Evolutionary conservation across 495 filamentous ascomycete species (phyloP).

Genomic region (Penicilliopsis zonata): DNA sequence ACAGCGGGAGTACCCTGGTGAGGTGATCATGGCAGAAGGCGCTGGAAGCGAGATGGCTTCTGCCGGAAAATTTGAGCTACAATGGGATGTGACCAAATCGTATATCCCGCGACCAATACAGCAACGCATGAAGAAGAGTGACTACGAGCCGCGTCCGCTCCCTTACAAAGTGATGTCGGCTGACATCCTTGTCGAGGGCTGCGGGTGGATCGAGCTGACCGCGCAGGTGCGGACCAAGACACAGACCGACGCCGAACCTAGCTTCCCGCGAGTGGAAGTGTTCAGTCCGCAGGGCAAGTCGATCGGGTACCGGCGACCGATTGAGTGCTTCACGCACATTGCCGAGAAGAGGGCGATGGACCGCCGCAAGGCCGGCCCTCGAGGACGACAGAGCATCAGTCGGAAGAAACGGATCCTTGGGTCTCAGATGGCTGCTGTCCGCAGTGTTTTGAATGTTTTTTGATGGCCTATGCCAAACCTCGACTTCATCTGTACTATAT

Average conservation of each 20-base stretch:
- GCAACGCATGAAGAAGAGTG: conserved; percentile 21
- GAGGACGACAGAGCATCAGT: conserved; percentile 15
- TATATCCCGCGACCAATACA: conserved; percentile 26
- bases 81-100: conserved; percentile 66
- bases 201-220: conserved; percentile 85
- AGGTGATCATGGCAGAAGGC: conserved; percentile 45
- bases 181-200: conserved; percentile 82
- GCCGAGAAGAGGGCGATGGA: conserved; percentile 23
- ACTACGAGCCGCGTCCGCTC: conserved; percentile 26
- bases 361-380: conserved; percentile 13
- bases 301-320: conserved; percentile 52
- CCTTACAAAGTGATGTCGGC: conserved; percentile 69
- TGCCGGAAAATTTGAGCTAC: conserved; percentile 63
- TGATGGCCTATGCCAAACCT: too few species aligned
- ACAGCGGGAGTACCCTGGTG: conserved; percentile 37
- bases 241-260: conserved; percentile 9
- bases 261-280: conserved; percentile 60
- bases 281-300: conserved; percentile 74
- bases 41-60: conserved; percentile 40
- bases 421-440: too few species aligned
- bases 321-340: conserved; percentile 56
- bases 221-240: conserved; percentile 59
- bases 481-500: too few species aligned
- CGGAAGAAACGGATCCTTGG: conserved; percentile 12
- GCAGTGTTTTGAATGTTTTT: too few species aligned